phyloP scores from a whole-genome alignment of 352 stramenopile genomes.

The Pythium vanterpoolii region DNA sequence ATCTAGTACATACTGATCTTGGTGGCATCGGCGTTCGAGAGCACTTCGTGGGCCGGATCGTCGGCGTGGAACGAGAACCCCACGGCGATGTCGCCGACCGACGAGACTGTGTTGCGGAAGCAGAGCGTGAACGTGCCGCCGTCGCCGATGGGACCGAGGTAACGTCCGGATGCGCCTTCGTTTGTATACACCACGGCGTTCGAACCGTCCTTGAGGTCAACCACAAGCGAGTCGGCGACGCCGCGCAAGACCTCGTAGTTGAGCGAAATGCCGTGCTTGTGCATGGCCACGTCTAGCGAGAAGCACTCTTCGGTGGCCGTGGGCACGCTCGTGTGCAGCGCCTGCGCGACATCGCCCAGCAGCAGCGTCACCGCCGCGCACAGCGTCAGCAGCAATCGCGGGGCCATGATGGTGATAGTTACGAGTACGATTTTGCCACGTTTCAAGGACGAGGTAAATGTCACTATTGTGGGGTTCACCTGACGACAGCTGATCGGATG shows the following conservation, averaged over 20 bases:
- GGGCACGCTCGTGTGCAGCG: conserved; percentile 53
- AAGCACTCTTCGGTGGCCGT: conserved; percentile 60
- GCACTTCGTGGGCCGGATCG: conserved; percentile 78
- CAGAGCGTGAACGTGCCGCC: conserved; percentile 63
- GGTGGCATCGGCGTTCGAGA: conserved; percentile 85
- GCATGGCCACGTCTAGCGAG: conserved; percentile 57
- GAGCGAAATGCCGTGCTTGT: conserved; percentile 83
- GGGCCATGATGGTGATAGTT: conserved; percentile 7
- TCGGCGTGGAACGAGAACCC: conserved; percentile 87
- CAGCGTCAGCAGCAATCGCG: conserved; percentile 14
- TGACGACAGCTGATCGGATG: neutral
- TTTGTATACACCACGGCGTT: conserved; percentile 53
- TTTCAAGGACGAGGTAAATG: neutral
- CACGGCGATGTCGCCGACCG: conserved; percentile 66
- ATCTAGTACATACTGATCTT: conserved; percentile 75
- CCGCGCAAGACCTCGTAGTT: conserved; percentile 82
- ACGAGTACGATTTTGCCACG: neutral
- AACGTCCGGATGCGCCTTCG: conserved; percentile 51
- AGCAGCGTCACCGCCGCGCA: conserved; percentile 15
- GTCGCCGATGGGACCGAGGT: conserved; percentile 49
- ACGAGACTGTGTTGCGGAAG: conserved; percentile 63
- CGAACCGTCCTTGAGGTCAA: conserved; percentile 61
- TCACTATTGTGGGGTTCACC: neutral
- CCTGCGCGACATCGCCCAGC: conserved; percentile 5
- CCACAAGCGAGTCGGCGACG: conserved; percentile 65